Conservation (phyloP, 768 basidiomycete genomes). For the Hemileccinum impolitum region DNA sequence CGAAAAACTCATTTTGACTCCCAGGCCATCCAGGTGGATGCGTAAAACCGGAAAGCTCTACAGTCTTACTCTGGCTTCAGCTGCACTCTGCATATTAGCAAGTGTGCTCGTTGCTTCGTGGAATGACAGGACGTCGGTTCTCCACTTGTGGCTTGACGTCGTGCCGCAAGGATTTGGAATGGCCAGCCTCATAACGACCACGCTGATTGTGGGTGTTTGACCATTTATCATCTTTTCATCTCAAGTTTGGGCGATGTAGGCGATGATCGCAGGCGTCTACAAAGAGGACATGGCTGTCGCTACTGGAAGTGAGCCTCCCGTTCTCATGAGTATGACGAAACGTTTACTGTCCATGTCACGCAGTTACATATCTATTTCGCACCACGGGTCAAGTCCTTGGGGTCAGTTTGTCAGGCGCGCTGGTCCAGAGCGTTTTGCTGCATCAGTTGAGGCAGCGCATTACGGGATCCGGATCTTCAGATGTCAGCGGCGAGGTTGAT, state of each 20-base stretch:
- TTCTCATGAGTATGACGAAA: constrained; percentile 5
- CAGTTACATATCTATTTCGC: constrained; percentile 91
- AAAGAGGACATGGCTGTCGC: constrained; percentile 85
- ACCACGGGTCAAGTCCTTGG: constrained; percentile 95
- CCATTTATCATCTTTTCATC: constrained; percentile 4
- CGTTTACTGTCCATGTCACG: constrained; percentile 6
- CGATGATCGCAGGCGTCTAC: constrained; percentile 80
- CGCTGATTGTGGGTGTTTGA: constrained; percentile 63
- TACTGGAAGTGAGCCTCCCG: constrained; percentile 70
- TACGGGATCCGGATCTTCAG: constrained; percentile 65
- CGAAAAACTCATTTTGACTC: constrained; percentile 3
- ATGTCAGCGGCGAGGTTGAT: constrained; percentile 49
- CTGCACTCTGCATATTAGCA: constrained; percentile 56
- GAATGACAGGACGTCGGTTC: constrained; percentile 55
- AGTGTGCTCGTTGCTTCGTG: constrained; percentile 62
- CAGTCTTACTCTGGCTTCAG: constrained; percentile 63
- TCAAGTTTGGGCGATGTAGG: constrained; percentile 41
- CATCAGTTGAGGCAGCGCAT: constrained; percentile 71
- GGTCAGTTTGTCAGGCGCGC: constrained; percentile 81
- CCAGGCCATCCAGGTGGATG: constrained; percentile 61
- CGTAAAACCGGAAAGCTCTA: constrained; percentile 84
- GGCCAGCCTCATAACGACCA: constrained; percentile 82
- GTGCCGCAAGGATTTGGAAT: constrained; percentile 82
- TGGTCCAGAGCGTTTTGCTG: constrained; percentile 78
- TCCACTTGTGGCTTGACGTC: constrained; percentile 75